These are phyloP conservation scores for Ogataea angusta DNA, from an alignment of 805 yeast genomes.

Conservation along the genomic window DNA sequence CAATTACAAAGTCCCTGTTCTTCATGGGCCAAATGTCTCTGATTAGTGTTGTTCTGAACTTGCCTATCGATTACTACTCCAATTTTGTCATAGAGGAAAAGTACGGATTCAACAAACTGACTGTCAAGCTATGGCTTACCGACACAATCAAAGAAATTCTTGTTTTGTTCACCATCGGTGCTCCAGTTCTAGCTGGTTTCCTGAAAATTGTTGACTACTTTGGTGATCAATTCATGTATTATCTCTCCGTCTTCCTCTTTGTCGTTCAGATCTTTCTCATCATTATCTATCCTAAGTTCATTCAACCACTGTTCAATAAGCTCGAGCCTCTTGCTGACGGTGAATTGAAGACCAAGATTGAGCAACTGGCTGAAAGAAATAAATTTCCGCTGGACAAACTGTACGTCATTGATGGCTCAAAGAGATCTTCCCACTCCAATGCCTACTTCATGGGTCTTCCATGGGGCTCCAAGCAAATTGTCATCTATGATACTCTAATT, in stretches of 20 bases:
- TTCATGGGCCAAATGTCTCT: slow-evolving; percentile 52
- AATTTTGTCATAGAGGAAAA: slow-evolving; percentile 89
- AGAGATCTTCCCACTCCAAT: slow-evolving; percentile 92
- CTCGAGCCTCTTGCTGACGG: slow-evolving; percentile 89
- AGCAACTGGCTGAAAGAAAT: slow-evolving; percentile 68
- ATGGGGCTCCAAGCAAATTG: slow-evolving; percentile 90
- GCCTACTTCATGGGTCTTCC: slow-evolving; percentile 97
- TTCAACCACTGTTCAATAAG: slow-evolving; percentile 91
- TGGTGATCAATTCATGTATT: slow-evolving; percentile 78
- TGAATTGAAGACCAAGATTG: slow-evolving; percentile 77
- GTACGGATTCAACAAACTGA: slow-evolving; percentile 89
- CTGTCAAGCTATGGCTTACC: slow-evolving; percentile 63
- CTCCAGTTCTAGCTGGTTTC: slow-evolving; percentile 70
- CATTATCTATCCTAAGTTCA: slow-evolving; percentile 77
- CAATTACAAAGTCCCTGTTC: slow-evolving; percentile 66
- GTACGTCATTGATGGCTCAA: slow-evolving; percentile 94
- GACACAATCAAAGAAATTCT: slow-evolving; percentile 64
- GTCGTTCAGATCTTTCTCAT: slow-evolving; percentile 68
- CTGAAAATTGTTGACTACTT: slow-evolving; percentile 77
- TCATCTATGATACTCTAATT: slow-evolving; percentile 86
- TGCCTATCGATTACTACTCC: slow-evolving; percentile 72
- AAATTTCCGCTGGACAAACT: slow-evolving; percentile 84
- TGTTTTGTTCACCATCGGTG: slow-evolving; percentile 57
- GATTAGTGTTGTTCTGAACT: slow-evolving; percentile 48
- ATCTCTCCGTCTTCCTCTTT: slow-evolving; percentile 70